phyloP scores from a whole-genome alignment of 1,284 basidiomycete species.

The Trametes sp. region DNA sequence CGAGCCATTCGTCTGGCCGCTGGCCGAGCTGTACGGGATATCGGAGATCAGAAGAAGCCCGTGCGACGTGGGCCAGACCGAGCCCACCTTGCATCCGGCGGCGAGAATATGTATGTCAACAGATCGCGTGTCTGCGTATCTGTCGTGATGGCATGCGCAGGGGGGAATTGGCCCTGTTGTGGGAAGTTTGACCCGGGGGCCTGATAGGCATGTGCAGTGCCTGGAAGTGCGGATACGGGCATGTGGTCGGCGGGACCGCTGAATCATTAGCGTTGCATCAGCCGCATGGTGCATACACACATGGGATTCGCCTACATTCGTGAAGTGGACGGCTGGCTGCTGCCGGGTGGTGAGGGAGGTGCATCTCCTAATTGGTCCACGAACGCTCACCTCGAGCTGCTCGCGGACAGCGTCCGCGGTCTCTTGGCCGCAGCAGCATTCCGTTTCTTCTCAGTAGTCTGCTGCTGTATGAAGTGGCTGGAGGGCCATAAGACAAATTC shows the following conservation, averaged over 20 bases:
- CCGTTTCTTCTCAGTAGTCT: constrained; percentile 83
- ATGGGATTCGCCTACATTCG: constrained; percentile 32
- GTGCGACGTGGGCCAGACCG: constrained; percentile 9
- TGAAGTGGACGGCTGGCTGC: constrained; percentile 27
- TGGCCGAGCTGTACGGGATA: constrained; percentile 13
- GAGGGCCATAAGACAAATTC: constrained; percentile 20
- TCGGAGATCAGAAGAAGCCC: constrained; percentile 28
- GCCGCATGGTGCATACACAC: constrained; percentile 19
- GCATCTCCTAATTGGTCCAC: constrained; percentile 12
- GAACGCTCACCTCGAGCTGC: constrained; percentile 51
- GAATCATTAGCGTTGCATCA: constrained; percentile 30
- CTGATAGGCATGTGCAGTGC: constrained; percentile 30
- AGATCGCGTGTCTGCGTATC: constrained; percentile 69
- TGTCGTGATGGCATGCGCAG: constrained; percentile 55
- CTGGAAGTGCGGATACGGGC: constrained; percentile 24
- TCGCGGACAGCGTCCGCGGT: constrained; percentile 64
- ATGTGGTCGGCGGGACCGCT: constrained; percentile 33
- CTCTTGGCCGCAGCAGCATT: constrained; percentile 58
- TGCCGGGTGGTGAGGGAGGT: constrained; percentile 30
- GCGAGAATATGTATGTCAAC: constrained; percentile 74
- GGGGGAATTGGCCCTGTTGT: constrained; percentile 37
- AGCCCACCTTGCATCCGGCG: constrained; percentile 64
- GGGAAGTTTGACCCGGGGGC: constrained; percentile 21
- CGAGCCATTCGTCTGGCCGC: constrained; percentile 22
- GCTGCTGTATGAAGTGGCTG: constrained; percentile 82